phyloP scores from a whole-genome alignment of 75 land plant species.

The Azolla pinnata region DNA sequence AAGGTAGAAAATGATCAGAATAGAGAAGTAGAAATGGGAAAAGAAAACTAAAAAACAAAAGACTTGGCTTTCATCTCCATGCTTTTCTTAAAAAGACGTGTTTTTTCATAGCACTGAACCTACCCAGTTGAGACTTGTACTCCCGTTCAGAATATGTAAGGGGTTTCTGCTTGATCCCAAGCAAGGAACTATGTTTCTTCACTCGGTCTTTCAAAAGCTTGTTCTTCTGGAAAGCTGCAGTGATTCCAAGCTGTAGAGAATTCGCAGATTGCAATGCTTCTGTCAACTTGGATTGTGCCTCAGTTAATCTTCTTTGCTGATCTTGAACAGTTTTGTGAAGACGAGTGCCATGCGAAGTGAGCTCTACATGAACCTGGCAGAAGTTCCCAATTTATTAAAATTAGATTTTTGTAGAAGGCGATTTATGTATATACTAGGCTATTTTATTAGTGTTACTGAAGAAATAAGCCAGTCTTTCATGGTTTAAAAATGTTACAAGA shows the following conservation, averaged over 20 bases:
- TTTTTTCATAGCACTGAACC: no score
- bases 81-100: no score
- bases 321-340: slow-evolving; percentile 52
- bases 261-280: slow-evolving; percentile 37
- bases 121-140: slow-evolving; percentile 77
- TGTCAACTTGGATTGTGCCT: slow-evolving; percentile 33
- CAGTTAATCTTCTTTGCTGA: slow-evolving; percentile 43
- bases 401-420: neutral
- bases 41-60: no score
- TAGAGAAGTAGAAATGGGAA: neutral
- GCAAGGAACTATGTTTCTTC: slow-evolving; percentile 43
- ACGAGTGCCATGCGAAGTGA: slow-evolving; percentile 57
- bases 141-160: slow-evolving; percentile 72
- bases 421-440: neutral
- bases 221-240: slow-evolving; percentile 36
- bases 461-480: no score
- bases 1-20: no score
- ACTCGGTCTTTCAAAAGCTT: slow-evolving; percentile 51
- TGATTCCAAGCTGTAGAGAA: slow-evolving; percentile 32
- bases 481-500: no score
- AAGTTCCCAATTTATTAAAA: slow-evolving; percentile 9
- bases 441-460: no score
- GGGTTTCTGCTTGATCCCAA: slow-evolving; percentile 58
- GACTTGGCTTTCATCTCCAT: no score
- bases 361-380: slow-evolving; percentile 85